These are phyloP conservation scores for Escovopsis weberi DNA, from an alignment of 2,329 filamentous ascomycete species.

Conservation along the genomic window DNA sequence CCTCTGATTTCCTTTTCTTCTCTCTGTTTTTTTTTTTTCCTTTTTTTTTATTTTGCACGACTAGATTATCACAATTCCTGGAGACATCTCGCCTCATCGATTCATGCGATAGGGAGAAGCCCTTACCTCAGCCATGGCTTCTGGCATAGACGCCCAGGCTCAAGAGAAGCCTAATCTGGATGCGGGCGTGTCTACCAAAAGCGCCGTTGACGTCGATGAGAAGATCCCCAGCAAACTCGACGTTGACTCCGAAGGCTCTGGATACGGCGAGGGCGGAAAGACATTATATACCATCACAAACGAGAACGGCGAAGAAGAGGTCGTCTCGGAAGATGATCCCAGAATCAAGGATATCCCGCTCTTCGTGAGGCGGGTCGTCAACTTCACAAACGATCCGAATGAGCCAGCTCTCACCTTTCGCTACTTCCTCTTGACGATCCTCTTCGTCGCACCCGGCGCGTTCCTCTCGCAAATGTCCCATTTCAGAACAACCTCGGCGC, in stretches of 20 bases:
- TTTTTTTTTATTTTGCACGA: not conserved
- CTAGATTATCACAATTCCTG: not conserved
- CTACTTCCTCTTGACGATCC: constrained; percentile 38
- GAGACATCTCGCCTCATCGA: no score
- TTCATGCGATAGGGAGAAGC: no score
- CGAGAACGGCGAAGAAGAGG: constrained; percentile 12
- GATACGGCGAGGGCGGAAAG: constrained; percentile 1
- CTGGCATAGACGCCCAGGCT: not conserved
- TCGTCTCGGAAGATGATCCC: constrained; percentile 30
- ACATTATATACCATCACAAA: constrained; percentile 8
- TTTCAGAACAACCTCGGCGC: constrained; percentile 41
- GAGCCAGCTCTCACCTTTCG: constrained; percentile 44
- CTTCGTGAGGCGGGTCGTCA: constrained; percentile 37
- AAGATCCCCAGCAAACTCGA: constrained; percentile 4
- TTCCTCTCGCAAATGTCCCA: constrained; percentile 41
- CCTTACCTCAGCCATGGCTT: no score
- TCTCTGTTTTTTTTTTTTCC: not conserved
- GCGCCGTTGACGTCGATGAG: constrained; percentile 5
- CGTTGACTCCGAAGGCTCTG: constrained; percentile 4
- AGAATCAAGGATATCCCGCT: constrained; percentile 38
- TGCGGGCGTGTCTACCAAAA: constrained; percentile 1
- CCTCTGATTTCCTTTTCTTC: not conserved
- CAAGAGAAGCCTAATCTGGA: constrained; percentile 1
- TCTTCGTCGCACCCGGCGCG: constrained; percentile 43
- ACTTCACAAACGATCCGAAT: constrained; percentile 39